These are phyloP conservation scores for Apophysomyces trapeziformis DNA, from an alignment of 371 early-diverging fungal genomes.

Conservation along the genomic window DNA sequence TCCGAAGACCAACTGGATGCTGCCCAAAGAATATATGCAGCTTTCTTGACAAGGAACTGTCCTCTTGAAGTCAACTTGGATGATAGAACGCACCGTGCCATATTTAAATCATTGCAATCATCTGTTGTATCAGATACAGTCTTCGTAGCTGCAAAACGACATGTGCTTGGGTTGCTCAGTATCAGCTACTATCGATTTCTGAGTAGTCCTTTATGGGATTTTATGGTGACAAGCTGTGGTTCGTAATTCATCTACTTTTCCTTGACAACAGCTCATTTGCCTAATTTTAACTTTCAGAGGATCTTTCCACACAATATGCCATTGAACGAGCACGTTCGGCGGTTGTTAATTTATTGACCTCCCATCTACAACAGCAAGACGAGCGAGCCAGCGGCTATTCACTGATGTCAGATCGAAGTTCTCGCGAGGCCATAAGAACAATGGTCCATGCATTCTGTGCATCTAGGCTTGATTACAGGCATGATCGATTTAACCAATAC, in stretches of 20 bases:
- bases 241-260: background rate
- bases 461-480: constrained; percentile 1
- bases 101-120: constrained; percentile 2
- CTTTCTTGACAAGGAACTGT: constrained; percentile 5
- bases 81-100: constrained; percentile 6
- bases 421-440: constrained; percentile 1
- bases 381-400: background rate
- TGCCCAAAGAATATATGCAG: constrained; percentile 5
- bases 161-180: background rate
- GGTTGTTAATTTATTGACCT: background rate
- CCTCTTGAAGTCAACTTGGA: constrained; percentile 10
- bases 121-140: background rate
- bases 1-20: constrained; percentile 7
- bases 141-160: constrained; percentile 3
- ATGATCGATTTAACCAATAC: background rate
- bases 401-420: background rate
- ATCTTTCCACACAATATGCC: constrained; percentile 3
- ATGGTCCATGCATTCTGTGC: constrained; percentile 1
- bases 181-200: constrained; percentile 5
- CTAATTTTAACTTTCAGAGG: background rate
- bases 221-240: constrained; percentile 9
- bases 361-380: background rate
- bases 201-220: constrained; percentile 6
- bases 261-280: background rate
- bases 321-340: background rate